A percentile compares a stretch with the other conserved stretches of the same genome.
Evolutionary conservation across 225 moss, liverwort and hornwort genomes (phyloP).

Genomic region (Antitrichia curtipendula): DNA sequence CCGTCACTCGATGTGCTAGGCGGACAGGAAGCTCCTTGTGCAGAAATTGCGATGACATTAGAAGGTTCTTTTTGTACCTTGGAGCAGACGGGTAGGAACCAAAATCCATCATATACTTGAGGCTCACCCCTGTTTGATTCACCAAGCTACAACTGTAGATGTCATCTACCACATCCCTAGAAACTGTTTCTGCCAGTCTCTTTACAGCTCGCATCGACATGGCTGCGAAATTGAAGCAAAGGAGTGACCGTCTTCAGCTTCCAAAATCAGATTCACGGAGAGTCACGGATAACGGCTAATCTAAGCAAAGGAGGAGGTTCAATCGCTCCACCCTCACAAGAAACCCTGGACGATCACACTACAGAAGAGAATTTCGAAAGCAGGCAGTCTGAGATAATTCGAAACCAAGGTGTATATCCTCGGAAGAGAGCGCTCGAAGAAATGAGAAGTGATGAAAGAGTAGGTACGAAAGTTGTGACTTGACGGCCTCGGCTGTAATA

Average conservation of each 20-base stretch:
- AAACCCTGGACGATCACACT: neutral
- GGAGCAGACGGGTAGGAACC: constrained; percentile 59
- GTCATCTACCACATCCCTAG: constrained; percentile 69
- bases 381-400: neutral
- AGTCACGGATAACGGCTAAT: neutral
- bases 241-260: neutral
- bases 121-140: constrained; percentile 76
- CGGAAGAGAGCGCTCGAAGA: neutral
- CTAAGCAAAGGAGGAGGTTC: neutral
- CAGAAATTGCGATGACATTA: constrained; percentile 81
- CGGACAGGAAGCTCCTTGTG: constrained; percentile 86
- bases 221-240: neutral
- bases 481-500: neutral
- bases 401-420: neutral
- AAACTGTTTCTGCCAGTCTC: constrained; percentile 63
- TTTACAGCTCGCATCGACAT: constrained; percentile 54
- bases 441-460: neutral
- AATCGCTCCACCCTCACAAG: neutral
- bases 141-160: constrained; percentile 60
- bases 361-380: neutral
- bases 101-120: constrained; percentile 96
- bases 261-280: neutral
- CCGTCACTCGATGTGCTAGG: constrained; percentile 80
- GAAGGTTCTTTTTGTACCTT: constrained; percentile 37
- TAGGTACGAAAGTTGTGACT: neutral